A percentile compares a stretch with the other conserved stretches of the same genome.
phyloP scores from a whole-genome alignment of 768 basidiomycete species.

The Lepiota brunneoincarnata region DNA sequence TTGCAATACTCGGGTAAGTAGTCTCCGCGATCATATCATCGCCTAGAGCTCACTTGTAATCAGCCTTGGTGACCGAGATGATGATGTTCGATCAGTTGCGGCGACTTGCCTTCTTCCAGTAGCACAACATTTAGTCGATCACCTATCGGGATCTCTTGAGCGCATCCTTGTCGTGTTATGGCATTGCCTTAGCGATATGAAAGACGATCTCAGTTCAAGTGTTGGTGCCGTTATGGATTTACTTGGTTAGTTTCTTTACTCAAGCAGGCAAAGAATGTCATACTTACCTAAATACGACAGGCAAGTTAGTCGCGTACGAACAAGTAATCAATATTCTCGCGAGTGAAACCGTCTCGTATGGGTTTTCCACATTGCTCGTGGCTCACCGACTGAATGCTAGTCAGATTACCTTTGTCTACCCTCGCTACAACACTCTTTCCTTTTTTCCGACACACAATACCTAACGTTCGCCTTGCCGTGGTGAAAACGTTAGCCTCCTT shows the following conservation, averaged over 20 bases:
- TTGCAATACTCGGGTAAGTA: conserved; percentile 85
- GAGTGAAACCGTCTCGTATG: conserved; percentile 68
- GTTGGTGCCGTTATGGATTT: conserved; percentile 98
- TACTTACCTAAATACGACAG: conserved; percentile 35
- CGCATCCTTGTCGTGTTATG: conserved; percentile 83
- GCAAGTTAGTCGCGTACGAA: conserved; percentile 77
- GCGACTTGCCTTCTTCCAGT: conserved; percentile 90
- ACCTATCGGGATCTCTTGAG: conserved; percentile 68
- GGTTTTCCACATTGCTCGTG: conserved; percentile 15
- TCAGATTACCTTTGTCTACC: conserved; percentile 74
- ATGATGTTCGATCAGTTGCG: conserved; percentile 95
- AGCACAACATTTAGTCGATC: conserved; percentile 74
- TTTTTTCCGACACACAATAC: conserved; percentile 96
- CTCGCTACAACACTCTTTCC: conserved; percentile 89
- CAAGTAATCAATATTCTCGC: conserved; percentile 77
- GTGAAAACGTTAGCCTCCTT: conserved; percentile 87
- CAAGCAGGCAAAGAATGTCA: background rate
- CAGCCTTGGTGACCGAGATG: conserved; percentile 87
- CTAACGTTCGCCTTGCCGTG: conserved; percentile 89
- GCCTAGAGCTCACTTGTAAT: conserved; percentile 6
- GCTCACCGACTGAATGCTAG: background rate
- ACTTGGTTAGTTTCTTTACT: conserved; percentile 53
- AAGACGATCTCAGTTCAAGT: conserved; percentile 95
- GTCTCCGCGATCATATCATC: background rate
- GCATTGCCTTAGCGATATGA: conserved; percentile 88